A percentile compares a stretch with the other conserved stretches of the same genome.
phyloP scores from a whole-genome alignment of 257 asterid genomes.

The Solanum pinnatisectum region DNA sequence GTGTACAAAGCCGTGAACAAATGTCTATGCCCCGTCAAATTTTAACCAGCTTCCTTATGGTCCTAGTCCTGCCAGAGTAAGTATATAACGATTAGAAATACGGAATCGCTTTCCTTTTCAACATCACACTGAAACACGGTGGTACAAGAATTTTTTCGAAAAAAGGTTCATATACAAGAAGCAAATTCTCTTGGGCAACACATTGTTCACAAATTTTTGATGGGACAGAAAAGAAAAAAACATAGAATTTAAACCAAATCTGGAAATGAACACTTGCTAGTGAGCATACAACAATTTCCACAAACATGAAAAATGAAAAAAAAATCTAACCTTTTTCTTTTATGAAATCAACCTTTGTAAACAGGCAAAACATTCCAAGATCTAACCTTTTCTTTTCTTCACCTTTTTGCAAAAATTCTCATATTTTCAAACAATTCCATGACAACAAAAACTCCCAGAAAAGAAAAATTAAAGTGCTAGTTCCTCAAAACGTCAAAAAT shows the following conservation, averaged over 20 bases:
- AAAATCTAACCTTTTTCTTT: background rate
- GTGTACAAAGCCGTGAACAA: constrained; percentile 9
- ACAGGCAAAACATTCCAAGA: background rate
- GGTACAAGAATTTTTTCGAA: background rate
- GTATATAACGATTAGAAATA: background rate
- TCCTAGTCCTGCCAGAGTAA: background rate
- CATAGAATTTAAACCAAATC: background rate
- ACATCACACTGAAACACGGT: background rate
- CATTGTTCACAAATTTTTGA: background rate
- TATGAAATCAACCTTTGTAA: background rate
- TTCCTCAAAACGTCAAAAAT: background rate
- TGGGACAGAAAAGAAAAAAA: background rate
- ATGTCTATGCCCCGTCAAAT: background rate
- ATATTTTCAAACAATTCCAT: background rate
- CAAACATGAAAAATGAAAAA: background rate
- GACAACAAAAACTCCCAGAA: background rate
- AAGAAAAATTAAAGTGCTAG: background rate
- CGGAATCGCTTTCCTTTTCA: background rate
- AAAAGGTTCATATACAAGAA: background rate
- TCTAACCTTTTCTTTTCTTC: background rate
- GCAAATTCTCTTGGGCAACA: background rate
- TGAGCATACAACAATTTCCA: background rate
- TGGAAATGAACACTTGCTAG: background rate
- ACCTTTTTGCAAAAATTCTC: background rate
- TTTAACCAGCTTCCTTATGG: background rate